A percentile compares a stretch with the other conserved stretches of the same genome.
Evolutionary conservation across 768 basidiomycete species (phyloP).

Genomic region (Phylloporus sp.): DNA sequence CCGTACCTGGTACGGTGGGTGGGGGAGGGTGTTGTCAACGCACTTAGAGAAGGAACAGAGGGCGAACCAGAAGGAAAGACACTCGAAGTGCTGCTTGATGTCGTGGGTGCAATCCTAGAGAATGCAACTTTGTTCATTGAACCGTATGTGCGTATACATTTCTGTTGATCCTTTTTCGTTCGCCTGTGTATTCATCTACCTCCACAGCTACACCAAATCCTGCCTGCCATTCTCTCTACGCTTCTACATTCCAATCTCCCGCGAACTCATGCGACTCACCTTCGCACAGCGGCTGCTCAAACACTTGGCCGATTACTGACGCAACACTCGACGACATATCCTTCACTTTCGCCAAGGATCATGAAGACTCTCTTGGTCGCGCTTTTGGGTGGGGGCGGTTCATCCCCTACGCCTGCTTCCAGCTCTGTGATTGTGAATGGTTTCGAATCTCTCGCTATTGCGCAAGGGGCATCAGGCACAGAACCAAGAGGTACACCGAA

Average conservation of each 20-base stretch:
- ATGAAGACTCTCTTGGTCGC: constrained; percentile 92
- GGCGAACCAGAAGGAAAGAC: constrained; percentile 62
- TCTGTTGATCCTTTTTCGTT: background rate
- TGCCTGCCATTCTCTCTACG: constrained; percentile 88
- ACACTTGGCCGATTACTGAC: constrained; percentile 78
- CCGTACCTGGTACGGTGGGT: constrained; percentile 96
- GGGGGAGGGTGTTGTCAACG: constrained; percentile 75
- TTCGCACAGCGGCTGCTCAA: constrained; percentile 79
- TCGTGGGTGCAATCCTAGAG: constrained; percentile 76
- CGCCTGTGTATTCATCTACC: background rate
- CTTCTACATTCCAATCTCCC: constrained; percentile 86
- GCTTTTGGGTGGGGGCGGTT: constrained; percentile 44
- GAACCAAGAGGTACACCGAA: constrained; percentile 42
- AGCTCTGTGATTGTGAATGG: constrained; percentile 20
- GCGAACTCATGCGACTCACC: constrained; percentile 54
- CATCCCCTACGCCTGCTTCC: constrained; percentile 6
- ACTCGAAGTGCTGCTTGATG: constrained; percentile 79
- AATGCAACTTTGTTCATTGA: constrained; percentile 91
- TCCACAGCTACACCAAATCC: constrained; percentile 84
- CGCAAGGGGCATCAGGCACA: constrained; percentile 32
- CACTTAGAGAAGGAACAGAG: constrained; percentile 45
- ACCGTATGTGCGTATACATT: constrained; percentile 72
- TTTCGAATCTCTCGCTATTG: constrained; percentile 24
- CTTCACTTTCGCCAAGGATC: constrained; percentile 79
- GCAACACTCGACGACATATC: constrained; percentile 84